phyloP scores from a whole-genome alignment of 768 basidiomycete genomes.

The Lepiota subincarnata region DNA sequence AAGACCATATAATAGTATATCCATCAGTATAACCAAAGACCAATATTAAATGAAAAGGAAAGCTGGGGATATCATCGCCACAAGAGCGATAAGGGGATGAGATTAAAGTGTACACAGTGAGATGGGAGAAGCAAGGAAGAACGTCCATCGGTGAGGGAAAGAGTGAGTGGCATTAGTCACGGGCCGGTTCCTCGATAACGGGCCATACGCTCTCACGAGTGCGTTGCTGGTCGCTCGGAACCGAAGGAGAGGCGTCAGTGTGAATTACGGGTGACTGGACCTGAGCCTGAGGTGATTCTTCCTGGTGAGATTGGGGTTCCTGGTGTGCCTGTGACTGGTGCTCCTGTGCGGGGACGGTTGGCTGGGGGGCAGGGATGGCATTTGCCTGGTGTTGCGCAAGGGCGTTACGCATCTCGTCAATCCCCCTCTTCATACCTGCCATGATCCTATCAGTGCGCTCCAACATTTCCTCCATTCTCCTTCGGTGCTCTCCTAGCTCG shows the following conservation, averaged over 20 bases:
- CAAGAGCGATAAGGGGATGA: neutral
- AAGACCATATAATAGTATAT: conserved; percentile 11
- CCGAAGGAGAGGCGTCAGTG: conserved; percentile 8
- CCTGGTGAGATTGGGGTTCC: neutral
- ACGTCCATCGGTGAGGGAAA: conserved; percentile 2
- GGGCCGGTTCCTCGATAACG: conserved; percentile 22
- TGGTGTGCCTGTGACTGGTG: conserved; percentile 16
- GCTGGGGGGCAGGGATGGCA: conserved; percentile 7
- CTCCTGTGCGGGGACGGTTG: conserved; percentile 14
- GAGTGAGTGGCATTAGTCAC: conserved; percentile 18
- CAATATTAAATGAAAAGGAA: conserved; percentile 6
- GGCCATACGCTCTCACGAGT: conserved; percentile 28
- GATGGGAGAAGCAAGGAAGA: neutral
- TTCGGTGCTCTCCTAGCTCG: conserved; percentile 59
- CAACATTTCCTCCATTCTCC: conserved; percentile 68
- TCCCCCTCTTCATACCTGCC: conserved; percentile 62
- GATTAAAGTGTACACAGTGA: conserved; percentile 10
- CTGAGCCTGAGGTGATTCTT: neutral
- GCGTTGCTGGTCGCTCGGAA: conserved; percentile 16
- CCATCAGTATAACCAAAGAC: conserved; percentile 11
- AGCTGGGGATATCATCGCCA: conserved; percentile 4
- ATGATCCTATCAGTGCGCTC: conserved; percentile 73
- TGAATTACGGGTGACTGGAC: conserved; percentile 3
- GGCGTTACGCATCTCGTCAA: conserved; percentile 66
- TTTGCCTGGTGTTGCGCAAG: conserved; percentile 5